Evolutionary conservation across 805 yeast genomes (phyloP).

Genomic region (Candida palmyrensis): DNA sequence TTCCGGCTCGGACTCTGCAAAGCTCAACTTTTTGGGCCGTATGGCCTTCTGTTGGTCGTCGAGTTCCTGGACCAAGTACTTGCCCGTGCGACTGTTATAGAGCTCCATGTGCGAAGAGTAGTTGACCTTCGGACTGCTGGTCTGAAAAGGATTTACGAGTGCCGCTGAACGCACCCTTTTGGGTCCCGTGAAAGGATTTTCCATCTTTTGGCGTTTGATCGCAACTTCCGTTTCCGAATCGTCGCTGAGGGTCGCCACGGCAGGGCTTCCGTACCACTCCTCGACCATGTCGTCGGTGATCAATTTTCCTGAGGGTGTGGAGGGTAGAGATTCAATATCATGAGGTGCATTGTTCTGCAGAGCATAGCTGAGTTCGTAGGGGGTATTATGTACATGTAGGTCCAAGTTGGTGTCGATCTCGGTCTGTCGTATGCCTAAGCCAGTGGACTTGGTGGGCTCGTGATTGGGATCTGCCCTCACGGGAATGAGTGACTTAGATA

Average conservation of each 20-base stretch:
- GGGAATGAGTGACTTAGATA: neutral
- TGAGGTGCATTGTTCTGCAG: too few species aligned
- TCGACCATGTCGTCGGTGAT: too few species aligned
- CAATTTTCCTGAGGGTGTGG: too few species aligned
- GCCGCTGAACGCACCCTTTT: too few species aligned
- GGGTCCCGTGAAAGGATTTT: too few species aligned
- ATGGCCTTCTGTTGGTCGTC: constrained; percentile 27
- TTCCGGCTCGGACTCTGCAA: constrained; percentile 6
- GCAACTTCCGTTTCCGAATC: too few species aligned
- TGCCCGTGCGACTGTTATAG: constrained; percentile 34
- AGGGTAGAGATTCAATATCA: too few species aligned
- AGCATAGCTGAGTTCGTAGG: too few species aligned
- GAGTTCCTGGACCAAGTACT: constrained; percentile 25
- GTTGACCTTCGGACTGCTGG: constrained; percentile 6
- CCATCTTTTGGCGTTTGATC: too few species aligned
- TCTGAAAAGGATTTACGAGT: constrained; percentile 3
- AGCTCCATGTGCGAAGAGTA: constrained; percentile 22
- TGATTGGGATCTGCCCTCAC: neutral
- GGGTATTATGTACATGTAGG: constrained; percentile 2
- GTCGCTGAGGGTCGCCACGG: too few species aligned
- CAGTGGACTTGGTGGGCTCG: constrained; percentile 2
- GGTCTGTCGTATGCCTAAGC: constrained; percentile 3
- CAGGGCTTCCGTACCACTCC: too few species aligned
- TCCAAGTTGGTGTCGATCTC: constrained; percentile 1
- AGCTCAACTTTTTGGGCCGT: constrained; percentile 35